Evolutionary conservation across 2,329 filamentous ascomycete species (phyloP).

Genomic region (Diplodia intermedia): DNA sequence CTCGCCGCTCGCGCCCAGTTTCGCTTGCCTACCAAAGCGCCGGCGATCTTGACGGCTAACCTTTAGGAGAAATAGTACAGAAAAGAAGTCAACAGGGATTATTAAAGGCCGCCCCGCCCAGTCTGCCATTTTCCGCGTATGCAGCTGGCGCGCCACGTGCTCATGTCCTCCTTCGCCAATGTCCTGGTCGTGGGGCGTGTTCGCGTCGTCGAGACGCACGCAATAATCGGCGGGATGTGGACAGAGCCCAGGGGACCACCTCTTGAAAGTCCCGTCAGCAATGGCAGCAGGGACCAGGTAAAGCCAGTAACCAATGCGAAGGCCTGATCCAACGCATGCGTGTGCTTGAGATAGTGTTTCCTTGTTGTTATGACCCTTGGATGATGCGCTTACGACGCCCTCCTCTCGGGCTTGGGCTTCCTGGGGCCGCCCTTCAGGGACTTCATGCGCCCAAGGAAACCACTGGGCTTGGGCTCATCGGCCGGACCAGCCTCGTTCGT

Average conservation of each 20-base stretch:
- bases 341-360: constrained; percentile 16
- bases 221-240: constrained; percentile 13
- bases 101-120: constrained; percentile 15
- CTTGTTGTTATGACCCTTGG: constrained; percentile 1
- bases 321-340: constrained; percentile 25
- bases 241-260: background rate
- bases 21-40: constrained; percentile 23
- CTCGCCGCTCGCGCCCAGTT: constrained; percentile 17
- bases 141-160: constrained; percentile 13
- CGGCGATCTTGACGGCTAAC: constrained; percentile 25
- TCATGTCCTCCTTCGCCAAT: constrained; percentile 1
- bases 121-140: constrained; percentile 9
- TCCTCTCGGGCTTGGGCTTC: constrained; percentile 44
- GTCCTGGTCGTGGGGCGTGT: background rate
- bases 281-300: background rate
- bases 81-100: constrained; percentile 27
- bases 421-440: constrained; percentile 47
- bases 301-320: constrained; percentile 25
- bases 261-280: background rate
- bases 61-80: constrained; percentile 29
- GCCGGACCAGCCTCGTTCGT: background rate
- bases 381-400: constrained; percentile 23
- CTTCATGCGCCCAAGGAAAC: constrained; percentile 37
- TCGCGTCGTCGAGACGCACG: background rate
- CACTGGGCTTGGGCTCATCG: constrained; percentile 17